phyloP scores from a whole-genome alignment of 768 basidiomycete species.

The Piloderma croceum region DNA sequence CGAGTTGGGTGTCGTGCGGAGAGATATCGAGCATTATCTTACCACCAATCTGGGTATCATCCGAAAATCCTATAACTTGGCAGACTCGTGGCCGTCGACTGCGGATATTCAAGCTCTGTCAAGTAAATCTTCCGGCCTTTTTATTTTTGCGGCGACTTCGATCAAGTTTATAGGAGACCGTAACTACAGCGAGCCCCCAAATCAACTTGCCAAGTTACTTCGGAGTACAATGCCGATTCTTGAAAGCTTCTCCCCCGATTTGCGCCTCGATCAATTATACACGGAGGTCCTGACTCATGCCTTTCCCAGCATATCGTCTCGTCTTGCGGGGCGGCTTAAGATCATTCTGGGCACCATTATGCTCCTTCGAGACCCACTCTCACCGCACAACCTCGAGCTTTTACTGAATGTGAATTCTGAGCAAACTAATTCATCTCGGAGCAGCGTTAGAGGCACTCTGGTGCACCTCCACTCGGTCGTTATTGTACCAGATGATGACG shows the following conservation, averaged over 20 bases:
- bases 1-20: background rate
- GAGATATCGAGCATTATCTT: background rate
- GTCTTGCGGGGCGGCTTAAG: background rate
- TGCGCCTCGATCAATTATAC: conserved; percentile 12
- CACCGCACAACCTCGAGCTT: too few relatives aligned
- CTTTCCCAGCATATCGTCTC: conserved; percentile 2
- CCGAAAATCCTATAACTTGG: background rate
- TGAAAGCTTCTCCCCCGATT: conserved; percentile 1
- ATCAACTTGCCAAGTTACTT: background rate
- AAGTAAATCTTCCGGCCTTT: background rate
- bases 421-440: background rate
- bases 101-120: background rate
- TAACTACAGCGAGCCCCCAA: too few relatives aligned
- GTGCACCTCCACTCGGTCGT: conserved; percentile 12
- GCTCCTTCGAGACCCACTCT: too few relatives aligned
- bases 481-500: conserved; percentile 5
- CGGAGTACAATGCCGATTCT: background rate
- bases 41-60: background rate
- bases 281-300: conserved; percentile 7
- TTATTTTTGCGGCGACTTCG: background rate
- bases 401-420: background rate
- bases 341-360: too few relatives aligned
- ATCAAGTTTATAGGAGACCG: background rate
- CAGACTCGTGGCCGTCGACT: background rate
- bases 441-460: conserved; percentile 4